Evolutionary conservation across 2,329 filamentous ascomycete species (phyloP), one percentile per base, ranked within the genome.

Genomic region (Thermoascus crustaceus): DNA sequence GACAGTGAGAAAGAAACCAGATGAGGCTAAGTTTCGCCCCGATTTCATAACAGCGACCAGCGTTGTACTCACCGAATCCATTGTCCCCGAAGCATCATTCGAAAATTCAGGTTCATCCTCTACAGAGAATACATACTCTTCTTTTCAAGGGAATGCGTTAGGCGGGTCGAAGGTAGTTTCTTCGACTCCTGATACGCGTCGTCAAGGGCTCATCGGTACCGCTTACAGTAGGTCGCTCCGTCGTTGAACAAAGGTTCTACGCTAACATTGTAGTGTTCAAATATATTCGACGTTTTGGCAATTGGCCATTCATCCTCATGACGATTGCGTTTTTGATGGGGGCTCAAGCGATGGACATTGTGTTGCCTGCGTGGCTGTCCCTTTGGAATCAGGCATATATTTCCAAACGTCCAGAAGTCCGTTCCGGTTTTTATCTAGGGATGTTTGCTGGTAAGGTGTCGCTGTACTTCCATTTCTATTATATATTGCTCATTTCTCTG

Each of bases 321-420:
- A 24, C 30, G 11, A 10, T 30, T 23, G 7, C 37, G 8, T 29
- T 21, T 18, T 29, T 31, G 10, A 30, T 37, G 6, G 21, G 7
- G 4, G 40, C 40, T 13, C 40, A 42, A 25, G 37, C 33, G 2
- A 30, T 42, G 37, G 40, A 42, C 6, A 40, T 42, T 7, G 24
- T 21, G 6, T 11, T 42, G 16, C 37, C 40, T 23, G 22, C 27
- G 18, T 42, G 40, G 40, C 40, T 42, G n/a, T 35, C 40, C 8
- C 13, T 40, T 14, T 42, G 40, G 40, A 42, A 32, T 18, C 30
- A 18, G 16, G 26, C 32, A 16, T 32, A 19, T n/a, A 14, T 17
- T 14, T 23, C 14, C 11, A 18, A 16, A 16, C 11, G 30, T 7
- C 26, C 26, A 10, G 30, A 8, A 13, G 9, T 27, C 25, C 13